Base-by-base conservation (phyloP, 2,329 filamentous ascomycete species). In the Allantophomopsis cytisporea region DNA sequence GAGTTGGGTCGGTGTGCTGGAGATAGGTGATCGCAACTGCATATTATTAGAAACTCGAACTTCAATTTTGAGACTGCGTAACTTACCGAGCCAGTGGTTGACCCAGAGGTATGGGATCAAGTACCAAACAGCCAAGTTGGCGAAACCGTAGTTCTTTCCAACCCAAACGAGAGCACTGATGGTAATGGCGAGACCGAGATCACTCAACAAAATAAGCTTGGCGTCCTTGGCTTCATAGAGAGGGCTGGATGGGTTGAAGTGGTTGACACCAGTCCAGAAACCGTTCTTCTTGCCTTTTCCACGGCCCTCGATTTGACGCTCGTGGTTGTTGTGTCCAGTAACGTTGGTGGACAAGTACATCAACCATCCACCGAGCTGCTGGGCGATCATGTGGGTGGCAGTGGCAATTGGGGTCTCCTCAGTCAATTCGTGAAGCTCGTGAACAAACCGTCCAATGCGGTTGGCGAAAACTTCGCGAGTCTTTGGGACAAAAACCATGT, bases 401-500 rank as follows among this genome's bases (percentile, higher is more conserved):
- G 87, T 95, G 50, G 74, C 75, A 52, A 93, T 79, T 37, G 91
- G 91, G 1, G 91, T 94, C 69, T 98, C 91, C 71, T 98, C 91
- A 50, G 83, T 80, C 44, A 98, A 71, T 66, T 98, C 89, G 43
- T 75, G 66, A 43, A 98, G 65, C 64, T 96, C 85, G 61, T 95
- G 85, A 39, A 72, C 68, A 42, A 88, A 54, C 53, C 71, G 74
- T 54, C 87, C 85, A 43, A 89, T 60, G 43, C 82, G 80, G 44
- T 69, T 71, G 48, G 87, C 85, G 55, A 83, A 88, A 58, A 83
- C 66, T 49, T 91, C 77, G 43, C 88, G 80, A 41, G 87, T 94
- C 64, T 85, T 85, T 44, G 91, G 91, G n/a, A 96, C 71, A 60
- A 95, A 96, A 47, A 96, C 91, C 91, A 98, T 98, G 65, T 98